Evolutionary conservation across 228 moss, liverwort and hornwort genomes (phyloP).

Genomic region (Sphagnum magellanicum): DNA sequence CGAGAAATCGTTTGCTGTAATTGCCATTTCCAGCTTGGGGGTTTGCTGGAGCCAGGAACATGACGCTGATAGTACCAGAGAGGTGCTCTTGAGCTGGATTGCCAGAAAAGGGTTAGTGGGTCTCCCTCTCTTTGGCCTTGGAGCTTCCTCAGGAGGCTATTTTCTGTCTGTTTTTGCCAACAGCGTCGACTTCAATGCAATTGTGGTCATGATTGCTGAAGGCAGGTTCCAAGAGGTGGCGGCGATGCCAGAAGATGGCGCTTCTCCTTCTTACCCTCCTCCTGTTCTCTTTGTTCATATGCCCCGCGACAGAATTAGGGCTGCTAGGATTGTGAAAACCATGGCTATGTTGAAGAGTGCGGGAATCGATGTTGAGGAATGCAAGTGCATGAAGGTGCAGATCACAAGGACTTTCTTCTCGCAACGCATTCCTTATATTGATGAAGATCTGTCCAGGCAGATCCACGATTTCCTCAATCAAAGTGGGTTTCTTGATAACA

Average conservation of each 20-base stretch:
- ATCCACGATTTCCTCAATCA: constrained; percentile 39
- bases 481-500: constrained; percentile 34
- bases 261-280: constrained; percentile 29
- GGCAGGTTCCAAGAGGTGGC: constrained; percentile 42
- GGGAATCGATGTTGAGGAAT: constrained; percentile 53
- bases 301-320: constrained; percentile 60
- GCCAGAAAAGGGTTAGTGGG: constrained; percentile 29
- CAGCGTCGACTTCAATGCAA: constrained; percentile 52
- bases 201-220: constrained; percentile 76
- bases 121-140: constrained; percentile 67
- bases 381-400: constrained; percentile 41
- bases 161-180: constrained; percentile 66
- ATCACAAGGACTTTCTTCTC: constrained; percentile 59
- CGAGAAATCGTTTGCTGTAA: constrained; percentile 68
- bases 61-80: constrained; percentile 43
- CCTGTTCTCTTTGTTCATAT: constrained; percentile 92
- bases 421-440: constrained; percentile 65
- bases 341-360: constrained; percentile 40
- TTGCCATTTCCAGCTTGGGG: constrained; percentile 64
- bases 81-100: constrained; percentile 57
- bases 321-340: constrained; percentile 27
- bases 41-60: constrained; percentile 56
- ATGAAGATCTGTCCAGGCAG: constrained; percentile 36
- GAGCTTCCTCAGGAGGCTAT: constrained; percentile 86
- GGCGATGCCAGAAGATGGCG: constrained; percentile 20